Base-by-base conservation (phyloP, 768 basidiomycete species). In the Mycena albidolilacea region DNA sequence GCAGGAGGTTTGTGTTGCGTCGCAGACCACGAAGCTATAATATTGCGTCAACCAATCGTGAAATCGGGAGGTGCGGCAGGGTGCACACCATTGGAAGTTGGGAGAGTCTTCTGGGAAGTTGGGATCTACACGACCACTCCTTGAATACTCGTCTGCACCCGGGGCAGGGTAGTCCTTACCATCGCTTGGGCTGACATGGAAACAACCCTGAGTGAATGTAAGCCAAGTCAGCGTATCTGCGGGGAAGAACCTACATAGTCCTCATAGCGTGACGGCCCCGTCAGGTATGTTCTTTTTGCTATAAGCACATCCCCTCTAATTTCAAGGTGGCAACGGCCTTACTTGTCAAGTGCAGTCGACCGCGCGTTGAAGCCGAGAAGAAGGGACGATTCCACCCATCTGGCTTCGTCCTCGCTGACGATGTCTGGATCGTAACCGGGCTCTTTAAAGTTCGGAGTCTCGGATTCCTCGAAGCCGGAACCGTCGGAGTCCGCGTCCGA, bases 321-420 rank as follows among this genome's bases (percentile, higher is more conserved):
- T 30, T 30, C 30, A 30, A 30, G 30, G n/a, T 30, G 43, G 30
- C 3, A 30, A 30, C 30, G 30, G 30, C 12, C 12, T 50, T 35
- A 64, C 62, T 64, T 64, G 43, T 64, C 62, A 48, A 64, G 48
- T 46, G 44, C 23, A 19, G 62, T 64, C 30, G 62, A 64, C 11
- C 44, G 43, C 21, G 21, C 15, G 39, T 64, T 64, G 43, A 37
- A 64, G 43, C 62, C 62, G 30, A 64, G 62, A 46, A 64, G 44
- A 64, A 48, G 7, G 17, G 21, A 30, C 12, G 23, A 37, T 46
- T 17, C 21, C 35, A 23, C 35, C 62, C 62, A 64, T 50, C 17
- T 35, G 21, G 37, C 46, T 6, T 64, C 62, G 23, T 41, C 44
- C 14, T 48, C 46, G 46, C 15, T 64, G 62, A 64, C 11, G 46